Base-by-base conservation (phyloP, 2,329 filamentous ascomycete species). In the Phialophora macrospora region DNA sequence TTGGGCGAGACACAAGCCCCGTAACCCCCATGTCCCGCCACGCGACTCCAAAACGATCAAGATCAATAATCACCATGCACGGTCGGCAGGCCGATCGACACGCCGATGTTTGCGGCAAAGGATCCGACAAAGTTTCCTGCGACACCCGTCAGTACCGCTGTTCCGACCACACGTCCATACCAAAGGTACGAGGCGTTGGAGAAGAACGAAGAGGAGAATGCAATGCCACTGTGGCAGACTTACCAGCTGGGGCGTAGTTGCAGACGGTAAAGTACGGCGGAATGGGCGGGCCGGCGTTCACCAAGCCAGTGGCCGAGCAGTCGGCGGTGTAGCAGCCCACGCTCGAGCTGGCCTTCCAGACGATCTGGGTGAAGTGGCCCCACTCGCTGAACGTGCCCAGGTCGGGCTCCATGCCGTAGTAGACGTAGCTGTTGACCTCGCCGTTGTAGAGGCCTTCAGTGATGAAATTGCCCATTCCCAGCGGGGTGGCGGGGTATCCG, bases 361-460 rank as follows among this genome's bases (percentile, higher is more conserved):
- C 83, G 28, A 92, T 80, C 80, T 93, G 89, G 59, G 87, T 85
- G 78, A 92, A 91, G 77, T 93, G 91, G 61, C 91, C 92, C 84
- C 85, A 92, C 4, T 74, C 69, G 57, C 86, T 79, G 76, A 92
- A 90, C 77, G 84, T 77, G 75, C 74, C 72, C 82, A 85, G 85
- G 73, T 85, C 78, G 30, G 90, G 89, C 74, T 81, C 83, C 65
- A 77, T 75, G 71, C 82, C 63, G 70, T 88, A 90, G 41, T 75
- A 73, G 78, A 76, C 82, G 79, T 83, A 88, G 73, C 79, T 79
- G 69, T 76, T 75, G 72, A 90, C 81, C 79, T 96, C 92, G 73
- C 86, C 85, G 77, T 94, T 91, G 85, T 97, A 97, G 91, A 95
- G 97, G 80, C 89, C 83, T 75, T 93, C 85, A 74, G 88, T 91